Conservation (phyloP, 352 stramenopile species). For the Phytophthora macrochlamydospora region DNA sequence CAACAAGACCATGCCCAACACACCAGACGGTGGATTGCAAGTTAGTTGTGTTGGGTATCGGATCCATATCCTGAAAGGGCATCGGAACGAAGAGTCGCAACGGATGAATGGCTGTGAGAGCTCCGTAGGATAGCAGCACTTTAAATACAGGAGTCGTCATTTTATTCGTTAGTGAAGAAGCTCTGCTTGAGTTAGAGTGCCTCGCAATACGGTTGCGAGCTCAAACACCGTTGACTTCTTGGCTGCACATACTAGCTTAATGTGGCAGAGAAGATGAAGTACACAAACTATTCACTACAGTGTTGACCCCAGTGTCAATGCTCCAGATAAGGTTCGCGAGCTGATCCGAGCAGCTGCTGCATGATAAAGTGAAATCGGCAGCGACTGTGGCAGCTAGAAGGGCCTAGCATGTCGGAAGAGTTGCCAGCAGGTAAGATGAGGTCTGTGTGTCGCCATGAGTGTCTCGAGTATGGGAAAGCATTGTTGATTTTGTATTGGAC, state of each 20-base stretch:
- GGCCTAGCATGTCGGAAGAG: background rate
- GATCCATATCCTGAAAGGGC: no score
- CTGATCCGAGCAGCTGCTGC: background rate
- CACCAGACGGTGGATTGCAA: no score
- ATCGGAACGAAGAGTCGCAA: no score
- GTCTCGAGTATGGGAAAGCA: background rate
- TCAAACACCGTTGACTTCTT: no score
- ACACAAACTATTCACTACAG: slow-evolving; percentile 3
- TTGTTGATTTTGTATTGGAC: background rate
- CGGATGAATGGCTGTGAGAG: no score
- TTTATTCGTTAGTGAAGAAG: no score
- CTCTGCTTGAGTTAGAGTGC: no score
- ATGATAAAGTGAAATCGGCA: slow-evolving; percentile 5
- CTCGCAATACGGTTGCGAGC: no score
- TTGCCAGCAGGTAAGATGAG: background rate
- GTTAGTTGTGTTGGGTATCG: no score
- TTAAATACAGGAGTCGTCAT: no score
- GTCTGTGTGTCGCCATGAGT: background rate
- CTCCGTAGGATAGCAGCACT: no score
- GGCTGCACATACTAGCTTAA: background rate
- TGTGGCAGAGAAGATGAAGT: slow-evolving; percentile 1
- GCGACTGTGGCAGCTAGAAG: background rate
- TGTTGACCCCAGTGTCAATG: slow-evolving; percentile 5
- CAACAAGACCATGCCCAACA: no score
- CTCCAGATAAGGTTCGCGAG: slow-evolving; percentile 3